A percentile compares a stretch with the other conserved stretches of the same genome.
These are phyloP conservation scores for Trametes sanguinea DNA, from an alignment of 768 basidiomycete species.

Conservation along the genomic window DNA sequence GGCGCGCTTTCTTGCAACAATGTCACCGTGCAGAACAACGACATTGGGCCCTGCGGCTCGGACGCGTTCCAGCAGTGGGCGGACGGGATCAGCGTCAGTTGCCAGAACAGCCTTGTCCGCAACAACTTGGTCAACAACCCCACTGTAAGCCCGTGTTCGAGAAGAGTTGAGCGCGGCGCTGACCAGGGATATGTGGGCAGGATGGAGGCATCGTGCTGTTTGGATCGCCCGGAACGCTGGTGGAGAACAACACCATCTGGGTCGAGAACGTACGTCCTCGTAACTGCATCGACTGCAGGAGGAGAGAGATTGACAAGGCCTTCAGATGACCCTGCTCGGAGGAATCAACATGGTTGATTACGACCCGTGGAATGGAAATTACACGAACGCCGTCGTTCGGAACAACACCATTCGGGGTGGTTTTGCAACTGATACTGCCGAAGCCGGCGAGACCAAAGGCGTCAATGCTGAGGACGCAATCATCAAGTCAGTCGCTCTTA, in stretches of 20 bases:
- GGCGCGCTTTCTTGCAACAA: conserved; percentile 67
- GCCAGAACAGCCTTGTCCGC: conserved; percentile 58
- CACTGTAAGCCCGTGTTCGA: conserved; percentile 38
- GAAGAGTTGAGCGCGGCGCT: neutral
- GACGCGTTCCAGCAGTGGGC: conserved; percentile 75
- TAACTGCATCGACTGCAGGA: neutral
- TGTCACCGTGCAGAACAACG: conserved; percentile 73
- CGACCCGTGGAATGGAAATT: conserved; percentile 66
- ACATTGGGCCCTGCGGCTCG: conserved; percentile 77
- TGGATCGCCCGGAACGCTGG: conserved; percentile 69
- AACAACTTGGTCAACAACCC: conserved; percentile 72
- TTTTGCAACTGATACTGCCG: conserved; percentile 53
- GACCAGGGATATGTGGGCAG: conserved; percentile 9
- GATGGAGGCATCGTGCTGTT: conserved; percentile 83
- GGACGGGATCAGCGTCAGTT: conserved; percentile 78
- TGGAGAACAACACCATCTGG: conserved; percentile 80
- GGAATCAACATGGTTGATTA: conserved; percentile 82
- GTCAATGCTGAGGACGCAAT: conserved; percentile 59
- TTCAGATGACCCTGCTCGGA: conserved; percentile 66
- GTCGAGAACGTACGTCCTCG: conserved; percentile 55
- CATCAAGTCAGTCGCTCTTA: conserved; percentile 58
- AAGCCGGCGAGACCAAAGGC: conserved; percentile 48
- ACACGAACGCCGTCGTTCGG: conserved; percentile 60
- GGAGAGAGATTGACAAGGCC: neutral
- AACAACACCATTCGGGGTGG: conserved; percentile 72